Evolutionary conservation across 331 rosid genomes (phyloP).

Genomic region (Malus hybrid): DNA sequence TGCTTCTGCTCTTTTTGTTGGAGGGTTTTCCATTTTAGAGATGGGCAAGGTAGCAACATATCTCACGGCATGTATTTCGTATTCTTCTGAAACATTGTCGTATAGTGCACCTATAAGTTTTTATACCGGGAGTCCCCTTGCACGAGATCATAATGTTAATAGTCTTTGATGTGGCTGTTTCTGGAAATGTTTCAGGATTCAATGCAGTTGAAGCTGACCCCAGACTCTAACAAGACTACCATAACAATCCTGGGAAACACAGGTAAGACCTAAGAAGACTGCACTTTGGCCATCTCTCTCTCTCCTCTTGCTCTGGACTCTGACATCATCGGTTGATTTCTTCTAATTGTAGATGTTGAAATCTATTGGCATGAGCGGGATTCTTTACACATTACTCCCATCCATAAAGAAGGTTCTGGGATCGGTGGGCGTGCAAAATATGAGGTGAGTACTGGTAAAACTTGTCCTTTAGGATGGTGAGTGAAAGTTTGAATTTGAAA

Average conservation of each 20-base stretch:
- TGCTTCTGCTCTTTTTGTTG: conserved; percentile 76
- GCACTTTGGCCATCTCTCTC: background rate
- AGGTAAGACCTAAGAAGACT: conserved; percentile 31
- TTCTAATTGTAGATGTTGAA: conserved; percentile 56
- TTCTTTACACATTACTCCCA: conserved; percentile 33
- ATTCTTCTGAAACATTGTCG: background rate
- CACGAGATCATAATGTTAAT: background rate
- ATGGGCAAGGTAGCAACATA: conserved; percentile 50
- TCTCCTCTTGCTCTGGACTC: background rate
- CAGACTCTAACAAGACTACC: conserved; percentile 51
- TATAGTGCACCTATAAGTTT: background rate
- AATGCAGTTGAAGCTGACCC: conserved; percentile 63
- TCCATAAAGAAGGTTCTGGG: conserved; percentile 58
- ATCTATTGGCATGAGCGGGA: conserved; percentile 49
- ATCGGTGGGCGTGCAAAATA: conserved; percentile 54
- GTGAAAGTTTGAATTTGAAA: background rate
- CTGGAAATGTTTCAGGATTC: conserved; percentile 31
- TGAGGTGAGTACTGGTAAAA: conserved; percentile 44
- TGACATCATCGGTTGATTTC: conserved; percentile 7
- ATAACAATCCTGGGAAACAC: conserved; percentile 88
- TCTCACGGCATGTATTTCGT: background rate
- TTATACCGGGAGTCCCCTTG: background rate
- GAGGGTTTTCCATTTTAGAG: conserved; percentile 79
- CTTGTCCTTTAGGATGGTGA: background rate
- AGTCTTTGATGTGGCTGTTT: conserved; percentile 13